Evolutionary conservation across 2,329 filamentous ascomycete genomes (phyloP).

Genomic region (Zalaria obscura): DNA sequence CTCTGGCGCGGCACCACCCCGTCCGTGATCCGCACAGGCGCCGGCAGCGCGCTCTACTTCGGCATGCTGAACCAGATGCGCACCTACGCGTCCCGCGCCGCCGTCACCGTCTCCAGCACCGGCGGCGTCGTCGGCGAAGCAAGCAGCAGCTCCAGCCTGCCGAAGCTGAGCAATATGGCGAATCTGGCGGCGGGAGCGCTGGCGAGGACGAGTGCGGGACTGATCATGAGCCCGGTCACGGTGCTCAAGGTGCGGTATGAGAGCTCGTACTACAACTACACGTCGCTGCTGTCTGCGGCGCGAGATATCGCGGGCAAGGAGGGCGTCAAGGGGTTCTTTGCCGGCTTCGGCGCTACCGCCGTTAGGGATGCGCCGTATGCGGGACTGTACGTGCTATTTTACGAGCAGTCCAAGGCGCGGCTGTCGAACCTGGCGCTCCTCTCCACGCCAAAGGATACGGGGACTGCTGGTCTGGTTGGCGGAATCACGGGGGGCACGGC

Average conservation of each 20-base stretch:
- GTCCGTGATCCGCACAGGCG: slow-evolving; percentile 82
- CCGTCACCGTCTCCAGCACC: slow-evolving; percentile 11
- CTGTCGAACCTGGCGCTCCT: slow-evolving; percentile 28
- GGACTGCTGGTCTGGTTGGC: slow-evolving; percentile 8
- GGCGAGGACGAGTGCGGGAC: slow-evolving; percentile 73
- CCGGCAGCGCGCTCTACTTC: slow-evolving; percentile 91
- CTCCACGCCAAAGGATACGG: slow-evolving; percentile 6
- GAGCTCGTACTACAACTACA: slow-evolving; percentile 72
- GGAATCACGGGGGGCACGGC: slow-evolving; percentile 5
- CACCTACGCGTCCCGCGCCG: slow-evolving; percentile 22
- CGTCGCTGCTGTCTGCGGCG: slow-evolving; percentile 57
- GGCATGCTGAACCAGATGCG: slow-evolving; percentile 57
- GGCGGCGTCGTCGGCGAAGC: slow-evolving; percentile 4
- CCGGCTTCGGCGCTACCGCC: slow-evolving; percentile 86
- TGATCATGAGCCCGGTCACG: slow-evolving; percentile 89
- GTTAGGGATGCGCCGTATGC: slow-evolving; percentile 93
- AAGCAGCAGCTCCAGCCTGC: slow-evolving; percentile 46
- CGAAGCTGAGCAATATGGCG: slow-evolving; percentile 67
- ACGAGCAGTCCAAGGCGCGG: slow-evolving; percentile 66
- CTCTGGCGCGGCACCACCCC: slow-evolving; percentile 91
- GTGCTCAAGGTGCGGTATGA: slow-evolving; percentile 96
- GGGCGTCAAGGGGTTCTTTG: slow-evolving; percentile 75
- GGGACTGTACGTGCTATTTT: slow-evolving; percentile 85
- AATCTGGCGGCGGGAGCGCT: slow-evolving; percentile 77
- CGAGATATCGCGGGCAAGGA: slow-evolving; percentile 59